These are phyloP conservation scores for Pestalotiopsis sp. DNA, from an alignment of 2,329 filamentous ascomycete genomes.

Conservation along the genomic window DNA sequence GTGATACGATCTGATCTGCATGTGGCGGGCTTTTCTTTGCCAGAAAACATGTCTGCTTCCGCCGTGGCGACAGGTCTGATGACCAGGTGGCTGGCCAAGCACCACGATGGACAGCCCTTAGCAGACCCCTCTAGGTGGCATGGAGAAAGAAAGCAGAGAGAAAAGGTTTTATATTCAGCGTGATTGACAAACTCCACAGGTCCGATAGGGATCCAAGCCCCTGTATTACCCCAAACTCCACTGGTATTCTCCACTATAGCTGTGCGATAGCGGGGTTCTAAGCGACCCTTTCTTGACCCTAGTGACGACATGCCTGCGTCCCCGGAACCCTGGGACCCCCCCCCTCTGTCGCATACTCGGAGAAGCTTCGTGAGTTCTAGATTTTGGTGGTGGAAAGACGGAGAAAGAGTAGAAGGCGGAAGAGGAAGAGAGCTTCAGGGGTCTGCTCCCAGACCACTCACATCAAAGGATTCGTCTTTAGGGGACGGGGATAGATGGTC, in stretches of 20 bases:
- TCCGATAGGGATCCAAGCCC: constrained; percentile 1
- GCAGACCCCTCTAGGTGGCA: neutral
- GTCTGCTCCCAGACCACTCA: neutral
- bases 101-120: neutral
- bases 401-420: neutral
- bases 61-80: neutral
- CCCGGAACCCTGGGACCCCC: neutral
- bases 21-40: neutral
- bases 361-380: neutral
- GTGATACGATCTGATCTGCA: neutral
- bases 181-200: neutral
- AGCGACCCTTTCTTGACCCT: neutral
- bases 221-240: constrained; percentile 2
- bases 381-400: neutral
- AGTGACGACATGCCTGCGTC: constrained; percentile 3
- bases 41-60: neutral
- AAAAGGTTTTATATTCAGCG: neutral
- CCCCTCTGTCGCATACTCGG: neutral
- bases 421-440: neutral
- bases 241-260: neutral
- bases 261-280: neutral
- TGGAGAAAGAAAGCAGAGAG: neutral
- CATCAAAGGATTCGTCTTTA: too few species aligned
- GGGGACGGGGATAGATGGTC: neutral
- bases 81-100: neutral